These are phyloP conservation scores for Drosera spatulata DNA, from an alignment of 179 eudicot species.

Conservation along the genomic window DNA sequence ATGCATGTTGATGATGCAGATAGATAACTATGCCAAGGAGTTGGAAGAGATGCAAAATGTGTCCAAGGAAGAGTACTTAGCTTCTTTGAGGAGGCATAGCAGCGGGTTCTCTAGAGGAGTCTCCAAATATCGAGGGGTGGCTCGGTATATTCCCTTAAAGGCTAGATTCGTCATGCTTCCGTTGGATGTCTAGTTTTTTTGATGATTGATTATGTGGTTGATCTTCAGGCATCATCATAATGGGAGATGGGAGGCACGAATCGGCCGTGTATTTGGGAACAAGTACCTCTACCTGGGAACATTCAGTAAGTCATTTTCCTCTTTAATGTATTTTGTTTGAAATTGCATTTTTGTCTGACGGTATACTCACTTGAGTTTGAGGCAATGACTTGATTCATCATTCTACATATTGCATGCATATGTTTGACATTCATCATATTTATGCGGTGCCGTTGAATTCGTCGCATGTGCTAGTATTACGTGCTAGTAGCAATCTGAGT, in stretches of 20 bases:
- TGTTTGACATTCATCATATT: too few relatives aligned
- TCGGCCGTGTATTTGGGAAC: conserved; percentile 49
- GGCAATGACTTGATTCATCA: background rate
- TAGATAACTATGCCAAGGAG: conserved; percentile 24
- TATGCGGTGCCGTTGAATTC: too few relatives aligned
- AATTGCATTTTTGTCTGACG: background rate
- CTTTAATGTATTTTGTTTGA: background rate
- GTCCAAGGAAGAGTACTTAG: conserved; percentile 57
- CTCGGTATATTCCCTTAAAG: conserved; percentile 19
- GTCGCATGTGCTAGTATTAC: too few relatives aligned
- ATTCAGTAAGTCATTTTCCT: conserved; percentile 5
- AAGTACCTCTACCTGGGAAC: conserved; percentile 50
- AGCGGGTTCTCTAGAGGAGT: conserved; percentile 44
- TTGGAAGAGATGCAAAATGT: conserved; percentile 44
- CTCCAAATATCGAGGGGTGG: conserved; percentile 41
- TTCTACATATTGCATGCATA: too few relatives aligned
- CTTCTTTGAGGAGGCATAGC: conserved; percentile 47
- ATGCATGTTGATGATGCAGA: background rate
- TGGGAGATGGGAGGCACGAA: conserved; percentile 56
- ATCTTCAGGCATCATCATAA: conserved; percentile 42
- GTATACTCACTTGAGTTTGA: background rate
- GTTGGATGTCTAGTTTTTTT: too few relatives aligned
- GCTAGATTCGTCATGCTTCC: background rate
- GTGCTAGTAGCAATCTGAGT: too few relatives aligned
- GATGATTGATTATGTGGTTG: background rate